A percentile compares a stretch with the other conserved stretches of the same genome.
Evolutionary conservation across 495 filamentous ascomycete genomes (phyloP).

Genomic region (Aspergillus asperescens): DNA sequence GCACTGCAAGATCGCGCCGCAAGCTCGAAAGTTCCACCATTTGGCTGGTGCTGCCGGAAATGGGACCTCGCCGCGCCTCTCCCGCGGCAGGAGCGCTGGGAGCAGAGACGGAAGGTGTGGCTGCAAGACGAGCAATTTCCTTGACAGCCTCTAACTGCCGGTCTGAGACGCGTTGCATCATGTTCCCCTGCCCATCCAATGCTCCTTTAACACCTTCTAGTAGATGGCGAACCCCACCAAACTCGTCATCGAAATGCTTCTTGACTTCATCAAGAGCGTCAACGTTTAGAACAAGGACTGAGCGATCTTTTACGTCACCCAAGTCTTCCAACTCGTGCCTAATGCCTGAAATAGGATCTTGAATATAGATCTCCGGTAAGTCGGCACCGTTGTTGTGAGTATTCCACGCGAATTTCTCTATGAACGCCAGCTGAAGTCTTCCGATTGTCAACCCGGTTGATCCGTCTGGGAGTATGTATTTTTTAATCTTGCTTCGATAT

Average conservation of each 20-base stretch:
- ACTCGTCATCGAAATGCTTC: slow-evolving; percentile 86
- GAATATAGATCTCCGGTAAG: slow-evolving; percentile 94
- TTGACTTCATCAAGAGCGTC: slow-evolving; percentile 97
- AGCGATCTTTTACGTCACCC: slow-evolving; percentile 89
- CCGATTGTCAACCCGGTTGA: slow-evolving; percentile 77
- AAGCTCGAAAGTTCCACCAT: slow-evolving; percentile 72
- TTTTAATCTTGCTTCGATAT: slow-evolving; percentile 95
- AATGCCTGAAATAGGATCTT: slow-evolving; percentile 89
- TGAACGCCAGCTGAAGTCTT: slow-evolving; percentile 91
- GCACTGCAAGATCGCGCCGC: slow-evolving; percentile 83
- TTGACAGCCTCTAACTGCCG: slow-evolving; percentile 86
- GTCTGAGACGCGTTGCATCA: slow-evolving; percentile 84
- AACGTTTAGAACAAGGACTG: slow-evolving; percentile 88
- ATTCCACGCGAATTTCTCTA: slow-evolving; percentile 98
- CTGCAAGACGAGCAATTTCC: slow-evolving; percentile 78
- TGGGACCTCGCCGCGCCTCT: slow-evolving; percentile 16
- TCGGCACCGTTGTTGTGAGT: slow-evolving; percentile 90
- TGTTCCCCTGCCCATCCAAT: slow-evolving; percentile 70
- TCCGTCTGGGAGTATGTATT: slow-evolving; percentile 83
- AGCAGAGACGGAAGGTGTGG: slow-evolving; percentile 50
- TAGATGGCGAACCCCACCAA: slow-evolving; percentile 71
- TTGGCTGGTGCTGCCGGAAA: slow-evolving; percentile 47
- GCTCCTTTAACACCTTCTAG: slow-evolving; percentile 76
- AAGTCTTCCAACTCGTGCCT: slow-evolving; percentile 94
- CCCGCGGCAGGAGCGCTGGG: slow-evolving; percentile 20